Evolutionary conservation across 1,139 yeast genomes (phyloP), one percentile per base, ranked within the genome.

Genomic region (Arxiozyma slooffiae): DNA sequence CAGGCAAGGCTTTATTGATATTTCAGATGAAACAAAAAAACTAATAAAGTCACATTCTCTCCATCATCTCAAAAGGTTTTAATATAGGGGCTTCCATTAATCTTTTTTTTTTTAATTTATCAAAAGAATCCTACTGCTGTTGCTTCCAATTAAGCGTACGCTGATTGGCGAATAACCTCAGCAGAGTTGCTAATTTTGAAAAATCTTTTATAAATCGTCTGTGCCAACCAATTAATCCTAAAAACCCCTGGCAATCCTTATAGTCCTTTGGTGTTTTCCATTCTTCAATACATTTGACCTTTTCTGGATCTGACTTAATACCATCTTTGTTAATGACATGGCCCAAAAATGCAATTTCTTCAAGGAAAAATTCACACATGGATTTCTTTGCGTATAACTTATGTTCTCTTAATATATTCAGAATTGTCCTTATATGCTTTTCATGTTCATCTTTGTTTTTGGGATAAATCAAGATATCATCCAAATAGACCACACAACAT

Each of bases 381-480:
- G 23, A 17, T 17, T 46, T 41, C 24, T 40, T 46, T 2, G 39
- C 38, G 7, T 20, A n/a, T 16, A 21, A 20, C 4, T 36, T 14
- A n/a, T 16, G 21, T 21, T 34, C 26, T n/a, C 34, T 43, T 34
- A 43, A 16, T 14, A 14, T 43, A 3, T 11, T n/a, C 14, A 36
- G 8, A 2, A 41, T 37, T 21, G 7, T 2, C 16, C 17, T 23
- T 3, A 41, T 16, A n/a, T 63, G 60, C 5, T 48, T 17, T 1
- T 26, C 17, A 47, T 64, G 67, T 23, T 53, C 57, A 17, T 55
- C 50, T 23, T 41, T 34, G 1, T 46, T 21, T 16, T 49, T 21
- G 21, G 59, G 55, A 46, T 52, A 63, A 11, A 64, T 55, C 18
- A 63, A 30, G 21, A 66, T 30, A 30, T 30, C 36, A 14, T 30